Evolutionary conservation across 371 early-diverging fungal genomes (phyloP).

Genomic region (Mortierella sp.): DNA sequence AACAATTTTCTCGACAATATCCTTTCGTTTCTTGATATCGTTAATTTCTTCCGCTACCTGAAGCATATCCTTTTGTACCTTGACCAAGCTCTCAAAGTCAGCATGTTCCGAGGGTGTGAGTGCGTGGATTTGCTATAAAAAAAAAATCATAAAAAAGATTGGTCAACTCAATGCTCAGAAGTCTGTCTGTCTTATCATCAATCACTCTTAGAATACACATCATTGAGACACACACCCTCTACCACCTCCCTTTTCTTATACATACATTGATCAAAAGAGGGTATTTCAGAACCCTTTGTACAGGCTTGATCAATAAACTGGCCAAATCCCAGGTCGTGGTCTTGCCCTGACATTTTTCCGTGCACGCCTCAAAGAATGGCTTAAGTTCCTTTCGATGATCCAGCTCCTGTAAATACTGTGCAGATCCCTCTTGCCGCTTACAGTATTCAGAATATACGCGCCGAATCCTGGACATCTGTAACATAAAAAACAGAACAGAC

Average conservation of each 20-base stretch:
- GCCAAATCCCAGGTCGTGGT: conserved; percentile 86
- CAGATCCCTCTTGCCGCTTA: conserved; percentile 77
- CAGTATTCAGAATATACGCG: conserved; percentile 79
- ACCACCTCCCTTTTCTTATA: too few species aligned
- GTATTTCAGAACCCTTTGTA: conserved; percentile 88
- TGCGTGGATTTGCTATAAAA: conserved; percentile 67
- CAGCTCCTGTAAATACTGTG: conserved; percentile 68
- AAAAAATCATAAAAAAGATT: not conserved
- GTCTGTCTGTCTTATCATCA: too few species aligned
- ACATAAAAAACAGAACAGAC: conserved; percentile 2
- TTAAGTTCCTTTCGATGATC: conserved; percentile 58
- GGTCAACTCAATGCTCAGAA: too few species aligned
- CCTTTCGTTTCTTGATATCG: conserved; percentile 84
- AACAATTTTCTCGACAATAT: conserved; percentile 83
- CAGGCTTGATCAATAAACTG: conserved; percentile 85
- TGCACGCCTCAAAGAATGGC: conserved; percentile 68
- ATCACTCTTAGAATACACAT: too few species aligned
- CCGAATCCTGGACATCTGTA: conserved; percentile 62
- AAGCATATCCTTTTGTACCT: conserved; percentile 59
- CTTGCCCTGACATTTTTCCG: conserved; percentile 63
- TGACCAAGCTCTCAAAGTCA: conserved; percentile 63
- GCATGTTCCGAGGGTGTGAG: conserved; percentile 67
- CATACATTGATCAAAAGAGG: conserved; percentile 76
- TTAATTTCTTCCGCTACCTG: conserved; percentile 85
- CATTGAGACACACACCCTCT: too few species aligned